Conservation (phyloP, 78 protist species). For the Neovahlkampfia damariscottae region DNA sequence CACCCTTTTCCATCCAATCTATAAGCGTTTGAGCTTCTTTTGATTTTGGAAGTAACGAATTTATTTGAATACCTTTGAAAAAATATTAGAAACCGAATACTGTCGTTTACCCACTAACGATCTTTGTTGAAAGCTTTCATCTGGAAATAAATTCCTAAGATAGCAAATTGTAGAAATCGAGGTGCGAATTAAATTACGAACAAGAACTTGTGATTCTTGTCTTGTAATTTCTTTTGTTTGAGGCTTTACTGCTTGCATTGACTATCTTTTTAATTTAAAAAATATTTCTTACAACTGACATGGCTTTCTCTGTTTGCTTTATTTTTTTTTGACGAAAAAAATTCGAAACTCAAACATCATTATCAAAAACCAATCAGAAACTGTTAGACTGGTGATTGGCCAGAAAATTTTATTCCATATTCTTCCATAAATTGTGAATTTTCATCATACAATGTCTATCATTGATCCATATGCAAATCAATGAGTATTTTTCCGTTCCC, state of each 20-base stretch:
- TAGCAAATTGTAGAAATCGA: slow-evolving; percentile 29
- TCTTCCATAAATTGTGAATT: too few species aligned
- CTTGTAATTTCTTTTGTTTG: neutral
- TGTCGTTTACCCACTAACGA: too few species aligned
- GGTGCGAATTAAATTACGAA: slow-evolving; percentile 11
- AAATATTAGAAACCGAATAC: too few species aligned
- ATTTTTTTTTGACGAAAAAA: too few species aligned
- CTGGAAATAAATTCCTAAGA: slow-evolving; percentile 26
- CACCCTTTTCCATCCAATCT: slow-evolving; percentile 39
- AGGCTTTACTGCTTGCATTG: neutral
- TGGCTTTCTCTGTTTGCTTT: neutral
- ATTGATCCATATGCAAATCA: too few species aligned
- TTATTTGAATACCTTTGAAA: slow-evolving; percentile 23
- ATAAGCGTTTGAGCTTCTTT: slow-evolving; percentile 7
- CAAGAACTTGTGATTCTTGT: neutral
- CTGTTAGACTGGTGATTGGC: too few species aligned
- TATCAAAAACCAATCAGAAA: too few species aligned
- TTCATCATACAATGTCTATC: too few species aligned
- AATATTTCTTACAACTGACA: neutral
- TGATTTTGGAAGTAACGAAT: slow-evolving; percentile 13
- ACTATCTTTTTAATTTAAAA: neutral
- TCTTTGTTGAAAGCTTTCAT: slow-evolving; percentile 22
- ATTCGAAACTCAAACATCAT: too few species aligned
- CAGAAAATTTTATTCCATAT: too few species aligned
- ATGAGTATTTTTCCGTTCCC: too few species aligned